A percentile compares a stretch with the other conserved stretches of the same genome.
Conservation (phyloP, 2,329 filamentous ascomycete genomes). For the Diplodia mutila region DNA sequence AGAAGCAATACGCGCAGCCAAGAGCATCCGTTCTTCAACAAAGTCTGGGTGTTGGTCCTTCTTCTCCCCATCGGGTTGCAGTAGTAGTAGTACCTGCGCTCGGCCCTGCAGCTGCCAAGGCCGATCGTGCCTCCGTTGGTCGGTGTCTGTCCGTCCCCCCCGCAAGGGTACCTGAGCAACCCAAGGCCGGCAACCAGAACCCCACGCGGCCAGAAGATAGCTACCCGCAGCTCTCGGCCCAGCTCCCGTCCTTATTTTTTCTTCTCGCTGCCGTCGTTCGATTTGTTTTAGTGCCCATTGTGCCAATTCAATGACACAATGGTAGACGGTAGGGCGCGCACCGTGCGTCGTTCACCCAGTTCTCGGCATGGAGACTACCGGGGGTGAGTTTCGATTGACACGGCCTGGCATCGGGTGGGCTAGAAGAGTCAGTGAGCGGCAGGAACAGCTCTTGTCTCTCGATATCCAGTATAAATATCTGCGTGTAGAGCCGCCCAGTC, state of each 20-base stretch:
- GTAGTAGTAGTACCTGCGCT: background rate
- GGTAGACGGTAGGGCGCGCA: background rate
- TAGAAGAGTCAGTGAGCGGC: conserved; percentile 2
- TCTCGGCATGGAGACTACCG: conserved; percentile 8
- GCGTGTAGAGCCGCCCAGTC: background rate
- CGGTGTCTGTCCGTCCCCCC: background rate
- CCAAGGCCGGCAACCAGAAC: background rate
- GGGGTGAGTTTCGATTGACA: conserved; percentile 4
- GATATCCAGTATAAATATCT: conserved; percentile 3
- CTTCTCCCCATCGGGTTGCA: background rate
- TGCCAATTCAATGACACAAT: background rate
- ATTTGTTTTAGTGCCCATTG: background rate
- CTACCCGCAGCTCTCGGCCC: conserved; percentile 3
- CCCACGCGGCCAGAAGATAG: conserved; percentile 16
- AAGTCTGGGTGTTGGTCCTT: too few species aligned
- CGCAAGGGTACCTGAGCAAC: conserved; percentile 10
- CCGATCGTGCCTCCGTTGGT: conserved; percentile 5
- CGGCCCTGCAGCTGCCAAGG: conserved; percentile 10
- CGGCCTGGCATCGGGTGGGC: background rate
- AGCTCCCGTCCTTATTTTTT: background rate
- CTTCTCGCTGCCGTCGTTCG: background rate
- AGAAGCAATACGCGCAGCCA: background rate
- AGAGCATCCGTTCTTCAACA: background rate
- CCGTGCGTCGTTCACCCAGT: background rate
- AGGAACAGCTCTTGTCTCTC: background rate